phyloP scores from a whole-genome alignment of 2,329 filamentous ascomycete genomes.

The Hypoxylon sp. region DNA sequence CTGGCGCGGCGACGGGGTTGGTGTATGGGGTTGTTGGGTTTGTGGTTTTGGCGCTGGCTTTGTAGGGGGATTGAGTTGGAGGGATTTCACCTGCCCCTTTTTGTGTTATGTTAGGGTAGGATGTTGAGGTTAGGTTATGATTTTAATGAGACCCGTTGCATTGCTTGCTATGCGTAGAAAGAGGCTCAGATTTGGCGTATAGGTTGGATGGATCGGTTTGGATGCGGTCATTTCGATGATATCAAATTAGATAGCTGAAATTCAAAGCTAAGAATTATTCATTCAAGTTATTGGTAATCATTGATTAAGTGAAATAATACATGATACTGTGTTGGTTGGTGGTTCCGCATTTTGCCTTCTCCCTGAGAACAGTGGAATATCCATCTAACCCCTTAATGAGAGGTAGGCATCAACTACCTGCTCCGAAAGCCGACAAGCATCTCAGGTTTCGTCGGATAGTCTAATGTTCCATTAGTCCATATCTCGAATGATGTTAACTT shows the following conservation, averaged over 20 bases:
- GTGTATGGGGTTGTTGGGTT: slow-evolving; percentile 34
- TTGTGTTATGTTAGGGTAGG: background rate
- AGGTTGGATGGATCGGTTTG: background rate
- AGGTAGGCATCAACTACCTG: background rate
- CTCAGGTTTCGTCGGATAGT: background rate
- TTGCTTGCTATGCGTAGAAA: slow-evolving; percentile 10
- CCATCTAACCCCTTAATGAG: background rate
- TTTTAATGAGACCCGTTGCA: slow-evolving; percentile 14
- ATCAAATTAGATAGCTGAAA: background rate
- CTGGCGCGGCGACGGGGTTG: slow-evolving; percentile 15
- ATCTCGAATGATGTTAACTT: background rate
- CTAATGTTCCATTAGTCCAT: background rate
- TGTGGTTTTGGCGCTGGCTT: slow-evolving; percentile 26
- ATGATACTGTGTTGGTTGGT: background rate
- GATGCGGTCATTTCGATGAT: slow-evolving; percentile 14
- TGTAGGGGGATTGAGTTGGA: slow-evolving; percentile 17
- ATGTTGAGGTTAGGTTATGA: slow-evolving; percentile 6
- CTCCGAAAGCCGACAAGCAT: background rate
- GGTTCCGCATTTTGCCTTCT: background rate
- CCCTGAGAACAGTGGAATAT: background rate
- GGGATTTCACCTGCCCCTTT: background rate
- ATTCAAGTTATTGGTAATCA: background rate
- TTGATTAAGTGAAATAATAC: background rate
- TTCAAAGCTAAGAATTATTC: background rate
- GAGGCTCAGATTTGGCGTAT: slow-evolving; percentile 6